Percentiles rank a stretch among this genome's conserved stretches.
These are phyloP conservation scores for Rhododendron kiyosumense DNA, from an alignment of 148 eudicot species.

Conservation along the genomic window DNA sequence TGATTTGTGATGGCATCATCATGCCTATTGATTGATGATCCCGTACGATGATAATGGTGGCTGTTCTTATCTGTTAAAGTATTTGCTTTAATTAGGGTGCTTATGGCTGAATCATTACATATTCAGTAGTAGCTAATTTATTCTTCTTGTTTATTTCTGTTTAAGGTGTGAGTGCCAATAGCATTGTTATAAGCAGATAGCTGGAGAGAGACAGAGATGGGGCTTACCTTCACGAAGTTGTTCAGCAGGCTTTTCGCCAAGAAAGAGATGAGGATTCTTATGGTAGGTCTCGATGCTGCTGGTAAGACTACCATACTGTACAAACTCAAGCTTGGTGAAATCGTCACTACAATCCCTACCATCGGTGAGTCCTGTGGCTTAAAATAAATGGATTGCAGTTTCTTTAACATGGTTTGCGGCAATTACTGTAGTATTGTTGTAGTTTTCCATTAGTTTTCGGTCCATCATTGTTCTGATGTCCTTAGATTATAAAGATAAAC, in stretches of 20 bases:
- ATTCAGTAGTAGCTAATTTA: background rate
- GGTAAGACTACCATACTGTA: conserved; percentile 26
- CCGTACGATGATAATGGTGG: background rate
- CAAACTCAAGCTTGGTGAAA: conserved; percentile 27
- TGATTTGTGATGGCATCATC: background rate
- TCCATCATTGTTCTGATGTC: background rate
- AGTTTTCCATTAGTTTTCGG: background rate
- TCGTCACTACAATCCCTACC: conserved; percentile 28
- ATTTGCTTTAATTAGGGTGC: background rate
- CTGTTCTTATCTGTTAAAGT: background rate
- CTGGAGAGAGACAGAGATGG: conserved; percentile 12
- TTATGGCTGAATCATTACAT: background rate
- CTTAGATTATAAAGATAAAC: background rate
- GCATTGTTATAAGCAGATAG: background rate
- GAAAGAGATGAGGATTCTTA: conserved; percentile 29
- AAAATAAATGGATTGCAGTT: background rate
- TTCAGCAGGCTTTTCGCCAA: conserved; percentile 33
- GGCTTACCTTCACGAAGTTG: conserved; percentile 17
- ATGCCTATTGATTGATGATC: background rate
- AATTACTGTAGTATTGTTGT: background rate
- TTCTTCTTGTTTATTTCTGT: background rate
- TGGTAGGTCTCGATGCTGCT: conserved; percentile 32
- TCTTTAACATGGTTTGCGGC: background rate
- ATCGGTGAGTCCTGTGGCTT: conserved; percentile 13
- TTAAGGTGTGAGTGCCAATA: background rate